Conservation (phyloP, 495 filamentous ascomycete genomes). For the Penicillium flavigenum region DNA sequence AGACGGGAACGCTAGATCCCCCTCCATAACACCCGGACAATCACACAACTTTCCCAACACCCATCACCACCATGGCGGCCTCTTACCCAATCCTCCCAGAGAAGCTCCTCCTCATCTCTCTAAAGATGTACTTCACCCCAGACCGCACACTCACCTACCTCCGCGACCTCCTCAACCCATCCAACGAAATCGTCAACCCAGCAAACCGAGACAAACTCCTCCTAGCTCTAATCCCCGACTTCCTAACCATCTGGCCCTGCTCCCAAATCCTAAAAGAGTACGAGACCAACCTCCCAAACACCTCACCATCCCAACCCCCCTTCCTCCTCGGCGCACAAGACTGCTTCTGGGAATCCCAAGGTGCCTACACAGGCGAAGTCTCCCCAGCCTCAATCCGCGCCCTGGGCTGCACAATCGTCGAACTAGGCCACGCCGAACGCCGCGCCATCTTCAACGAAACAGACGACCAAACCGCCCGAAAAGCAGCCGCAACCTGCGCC, state of each 20-base stretch:
- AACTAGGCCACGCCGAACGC: conserved; percentile 79
- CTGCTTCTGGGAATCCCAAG: conserved; percentile 58
- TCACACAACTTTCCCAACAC: conserved; percentile 16
- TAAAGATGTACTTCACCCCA: conserved; percentile 83
- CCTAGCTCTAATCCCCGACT: conserved; percentile 80
- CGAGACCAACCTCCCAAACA: conserved; percentile 31
- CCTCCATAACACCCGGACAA: conserved; percentile 3
- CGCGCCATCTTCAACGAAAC: conserved; percentile 67
- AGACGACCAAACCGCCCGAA: conserved; percentile 59
- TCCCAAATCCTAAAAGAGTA: conserved; percentile 49
- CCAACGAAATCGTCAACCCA: conserved; percentile 39
- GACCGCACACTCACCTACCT: conserved; percentile 63
- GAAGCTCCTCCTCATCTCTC: conserved; percentile 72
- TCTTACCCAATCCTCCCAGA: conserved; percentile 52
- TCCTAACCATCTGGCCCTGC: conserved; percentile 62
- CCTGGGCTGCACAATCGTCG: conserved; percentile 67
- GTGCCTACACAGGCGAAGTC: conserved; percentile 76
- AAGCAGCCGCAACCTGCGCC: conserved; percentile 62
- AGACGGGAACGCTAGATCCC: conserved; percentile 1
- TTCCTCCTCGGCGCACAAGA: conserved; percentile 76
- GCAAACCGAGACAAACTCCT: conserved; percentile 71
- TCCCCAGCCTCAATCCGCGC: conserved; percentile 63
- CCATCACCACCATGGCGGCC: conserved; percentile 24
- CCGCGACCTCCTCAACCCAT: conserved; percentile 51
- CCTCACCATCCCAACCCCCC: conserved; percentile 26